A percentile compares a stretch with the other conserved stretches of the same genome.
Conservation (phyloP, 257 asterid genomes). For the Solanum paucissectum region DNA sequence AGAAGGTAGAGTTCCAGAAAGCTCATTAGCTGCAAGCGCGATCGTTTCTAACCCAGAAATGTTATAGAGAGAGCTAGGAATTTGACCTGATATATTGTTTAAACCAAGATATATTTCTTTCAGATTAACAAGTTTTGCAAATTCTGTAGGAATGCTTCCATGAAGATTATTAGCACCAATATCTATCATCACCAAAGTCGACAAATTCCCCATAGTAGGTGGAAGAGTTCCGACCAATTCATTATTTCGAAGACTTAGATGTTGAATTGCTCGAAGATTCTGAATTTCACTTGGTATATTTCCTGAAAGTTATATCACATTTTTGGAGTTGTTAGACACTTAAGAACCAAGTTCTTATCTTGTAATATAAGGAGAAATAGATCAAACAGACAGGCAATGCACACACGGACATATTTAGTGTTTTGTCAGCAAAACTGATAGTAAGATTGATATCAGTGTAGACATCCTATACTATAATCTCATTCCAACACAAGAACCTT, state of each 20-base stretch:
- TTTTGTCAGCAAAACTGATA: background rate
- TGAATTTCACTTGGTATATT: background rate
- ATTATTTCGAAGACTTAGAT: background rate
- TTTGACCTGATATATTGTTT: constrained; percentile 9
- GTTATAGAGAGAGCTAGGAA: constrained; percentile 5
- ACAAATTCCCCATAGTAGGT: background rate
- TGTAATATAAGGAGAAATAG: background rate
- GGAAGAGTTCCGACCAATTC: background rate
- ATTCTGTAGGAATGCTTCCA: constrained; percentile 8
- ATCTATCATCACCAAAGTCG: background rate
- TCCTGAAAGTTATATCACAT: background rate
- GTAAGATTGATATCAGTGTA: background rate
- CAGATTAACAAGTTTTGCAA: constrained; percentile 5
- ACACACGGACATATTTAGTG: background rate
- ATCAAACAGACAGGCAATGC: background rate
- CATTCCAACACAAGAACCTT: too few relatives aligned
- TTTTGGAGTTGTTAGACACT: background rate
- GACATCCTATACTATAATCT: too few relatives aligned
- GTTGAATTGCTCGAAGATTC: background rate
- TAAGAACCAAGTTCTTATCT: background rate
- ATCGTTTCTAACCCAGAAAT: background rate
- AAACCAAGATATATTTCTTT: constrained; percentile 3
- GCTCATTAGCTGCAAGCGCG: background rate
- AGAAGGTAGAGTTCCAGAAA: constrained; percentile 11
- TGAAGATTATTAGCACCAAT: background rate